phyloP scores from a whole-genome alignment of 768 basidiomycete species.

The Galerina marginata region DNA sequence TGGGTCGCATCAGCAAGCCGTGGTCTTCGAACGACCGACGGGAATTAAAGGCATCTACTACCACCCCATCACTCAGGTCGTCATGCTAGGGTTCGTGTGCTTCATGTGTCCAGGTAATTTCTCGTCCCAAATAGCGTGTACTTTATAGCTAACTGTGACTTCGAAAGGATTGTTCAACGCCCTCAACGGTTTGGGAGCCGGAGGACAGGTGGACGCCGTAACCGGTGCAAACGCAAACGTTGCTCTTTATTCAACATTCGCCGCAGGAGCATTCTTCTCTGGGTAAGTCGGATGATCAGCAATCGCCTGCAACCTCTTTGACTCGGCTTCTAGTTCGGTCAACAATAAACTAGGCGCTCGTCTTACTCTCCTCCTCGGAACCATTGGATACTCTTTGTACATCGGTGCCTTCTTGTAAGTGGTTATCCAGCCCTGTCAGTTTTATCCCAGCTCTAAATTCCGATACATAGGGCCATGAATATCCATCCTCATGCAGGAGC shows the following conservation, averaged over 20 bases:
- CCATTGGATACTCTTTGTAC: slow-evolving; percentile 76
- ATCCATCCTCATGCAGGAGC: slow-evolving; percentile 64
- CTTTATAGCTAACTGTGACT: background rate
- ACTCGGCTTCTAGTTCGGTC: slow-evolving; percentile 54
- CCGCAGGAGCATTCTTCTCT: slow-evolving; percentile 50
- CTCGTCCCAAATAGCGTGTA: background rate
- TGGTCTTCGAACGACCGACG: slow-evolving; percentile 49
- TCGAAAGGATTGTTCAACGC: slow-evolving; percentile 74
- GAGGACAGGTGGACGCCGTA: slow-evolving; percentile 70
- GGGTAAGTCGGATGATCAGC: slow-evolving; percentile 52
- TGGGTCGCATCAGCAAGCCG: slow-evolving; percentile 17
- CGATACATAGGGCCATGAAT: slow-evolving; percentile 59
- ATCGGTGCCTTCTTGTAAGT: slow-evolving; percentile 75
- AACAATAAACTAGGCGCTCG: slow-evolving; percentile 84
- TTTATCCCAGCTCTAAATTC: background rate
- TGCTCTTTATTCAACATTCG: slow-evolving; percentile 65
- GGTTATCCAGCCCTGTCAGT: background rate
- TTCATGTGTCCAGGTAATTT: slow-evolving; percentile 61
- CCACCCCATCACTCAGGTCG: slow-evolving; percentile 61
- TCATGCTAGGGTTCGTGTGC: slow-evolving; percentile 73
- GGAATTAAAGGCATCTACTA: slow-evolving; percentile 65
- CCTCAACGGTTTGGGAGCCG: slow-evolving; percentile 78
- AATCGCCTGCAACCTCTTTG: background rate
- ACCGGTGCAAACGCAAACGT: slow-evolving; percentile 75
- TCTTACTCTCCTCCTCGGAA: slow-evolving; percentile 75